Conservation (phyloP, 495 filamentous ascomycete genomes). For the Penicillium atrosanguineum region DNA sequence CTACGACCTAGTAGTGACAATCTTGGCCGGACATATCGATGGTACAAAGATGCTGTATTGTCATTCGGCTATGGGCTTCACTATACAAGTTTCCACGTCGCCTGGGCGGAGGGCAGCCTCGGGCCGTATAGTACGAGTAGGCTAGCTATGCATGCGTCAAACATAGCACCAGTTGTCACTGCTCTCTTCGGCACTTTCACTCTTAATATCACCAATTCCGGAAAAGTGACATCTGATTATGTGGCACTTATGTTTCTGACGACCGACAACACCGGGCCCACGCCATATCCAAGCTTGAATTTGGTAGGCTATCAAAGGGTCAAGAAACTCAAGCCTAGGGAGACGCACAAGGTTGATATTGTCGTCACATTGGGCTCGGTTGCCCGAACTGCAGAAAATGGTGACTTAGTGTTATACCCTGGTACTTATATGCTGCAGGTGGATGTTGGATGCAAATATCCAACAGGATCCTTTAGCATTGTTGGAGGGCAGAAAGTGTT, state of each 20-base stretch:
- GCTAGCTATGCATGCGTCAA: constrained; percentile 29
- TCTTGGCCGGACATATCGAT: not conserved
- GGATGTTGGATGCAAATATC: constrained; percentile 31
- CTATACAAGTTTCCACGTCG: constrained; percentile 31
- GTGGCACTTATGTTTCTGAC: constrained; percentile 50
- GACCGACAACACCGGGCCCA: constrained; percentile 45
- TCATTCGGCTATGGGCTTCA: not conserved
- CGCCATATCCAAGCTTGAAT: constrained; percentile 55
- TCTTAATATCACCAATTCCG: constrained; percentile 45
- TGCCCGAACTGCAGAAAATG: constrained; percentile 49
- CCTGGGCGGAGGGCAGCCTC: constrained; percentile 37
- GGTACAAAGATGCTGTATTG: not conserved
- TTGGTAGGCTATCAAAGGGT: constrained; percentile 53
- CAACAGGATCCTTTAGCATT: not conserved
- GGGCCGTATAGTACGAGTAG: constrained; percentile 48
- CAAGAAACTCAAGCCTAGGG: constrained; percentile 36
- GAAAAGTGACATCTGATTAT: constrained; percentile 50
- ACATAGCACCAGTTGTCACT: constrained; percentile 2
- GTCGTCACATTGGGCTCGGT: constrained; percentile 51
- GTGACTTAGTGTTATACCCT: constrained; percentile 57
- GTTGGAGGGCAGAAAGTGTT: not conserved
- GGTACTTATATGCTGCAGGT: constrained; percentile 53
- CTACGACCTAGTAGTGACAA: not conserved
- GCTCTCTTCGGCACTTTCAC: constrained; percentile 44
- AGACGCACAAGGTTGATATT: constrained; percentile 31